Conservation (phyloP, 148 eudicot species). For the Silene latifolia region DNA sequence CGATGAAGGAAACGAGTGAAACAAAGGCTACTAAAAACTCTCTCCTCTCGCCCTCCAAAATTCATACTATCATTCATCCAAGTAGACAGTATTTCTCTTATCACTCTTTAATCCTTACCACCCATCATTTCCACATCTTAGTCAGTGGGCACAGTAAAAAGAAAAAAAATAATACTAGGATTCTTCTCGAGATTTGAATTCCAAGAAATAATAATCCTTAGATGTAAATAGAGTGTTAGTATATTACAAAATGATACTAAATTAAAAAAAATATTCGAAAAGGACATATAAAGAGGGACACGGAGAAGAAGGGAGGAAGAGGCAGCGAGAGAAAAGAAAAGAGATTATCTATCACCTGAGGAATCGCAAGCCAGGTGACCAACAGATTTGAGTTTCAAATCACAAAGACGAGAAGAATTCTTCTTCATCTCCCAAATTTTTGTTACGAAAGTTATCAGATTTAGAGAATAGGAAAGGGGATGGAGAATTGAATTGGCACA, state of each 20-base stretch:
- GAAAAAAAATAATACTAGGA: background rate
- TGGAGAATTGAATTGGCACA: background rate
- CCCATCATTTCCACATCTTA: background rate
- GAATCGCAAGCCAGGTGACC: constrained; percentile 6
- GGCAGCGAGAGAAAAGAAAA: background rate
- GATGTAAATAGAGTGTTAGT: background rate
- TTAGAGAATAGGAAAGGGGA: constrained; percentile 7
- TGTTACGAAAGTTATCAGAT: background rate
- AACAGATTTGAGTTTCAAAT: background rate
- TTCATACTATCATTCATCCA: too few species aligned
- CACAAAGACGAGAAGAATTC: background rate
- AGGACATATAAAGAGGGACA: background rate
- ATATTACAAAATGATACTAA: background rate
- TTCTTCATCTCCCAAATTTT: constrained; percentile 2
- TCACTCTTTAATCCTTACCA: too few species aligned
- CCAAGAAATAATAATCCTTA: background rate
- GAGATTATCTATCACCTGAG: constrained; percentile 17
- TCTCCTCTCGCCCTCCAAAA: too few species aligned
- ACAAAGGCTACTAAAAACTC: too few species aligned
- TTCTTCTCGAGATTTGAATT: background rate
- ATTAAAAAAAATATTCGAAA: background rate
- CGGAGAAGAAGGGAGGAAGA: background rate
- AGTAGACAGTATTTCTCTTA: too few species aligned
- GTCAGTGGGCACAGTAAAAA: background rate
- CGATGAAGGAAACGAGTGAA: too few species aligned